Evolutionary conservation across 164 flowering plant genomes (phyloP).

Genomic region (Chimonanthus praecox): DNA sequence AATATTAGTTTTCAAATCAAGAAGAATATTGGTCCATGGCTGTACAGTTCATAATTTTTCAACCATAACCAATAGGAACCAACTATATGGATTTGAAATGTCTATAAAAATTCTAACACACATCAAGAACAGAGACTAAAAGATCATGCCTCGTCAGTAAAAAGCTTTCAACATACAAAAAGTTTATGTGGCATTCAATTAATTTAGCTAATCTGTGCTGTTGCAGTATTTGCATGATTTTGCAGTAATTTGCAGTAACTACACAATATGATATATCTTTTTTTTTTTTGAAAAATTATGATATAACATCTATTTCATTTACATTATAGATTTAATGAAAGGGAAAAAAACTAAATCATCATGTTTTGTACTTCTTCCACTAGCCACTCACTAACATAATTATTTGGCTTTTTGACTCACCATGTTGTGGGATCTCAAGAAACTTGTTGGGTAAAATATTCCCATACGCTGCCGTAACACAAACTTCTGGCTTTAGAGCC

Average conservation of each 20-base stretch:
- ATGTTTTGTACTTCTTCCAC: not conserved
- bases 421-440: slow-evolving; percentile 72
- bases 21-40: not conserved
- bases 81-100: not conserved
- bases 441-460: slow-evolving; percentile 85
- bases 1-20: too few relatives aligned
- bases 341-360: too few relatives aligned
- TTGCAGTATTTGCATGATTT: too few relatives aligned
- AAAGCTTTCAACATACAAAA: not conserved
- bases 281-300: not conserved
- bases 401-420: slow-evolving; percentile 34
- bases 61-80: not conserved
- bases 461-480: slow-evolving; percentile 97
- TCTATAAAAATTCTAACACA: not conserved
- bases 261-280: too few relatives aligned
- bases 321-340: too few relatives aligned
- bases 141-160: not conserved
- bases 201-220: not conserved
- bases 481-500: slow-evolving; percentile 80
- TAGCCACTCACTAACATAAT: not conserved
- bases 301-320: not conserved
- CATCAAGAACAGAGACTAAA: not conserved
- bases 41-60: not conserved
- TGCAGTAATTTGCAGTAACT: too few relatives aligned
- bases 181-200: not conserved